Conservation (phyloP, 352 stramenopile genomes). For the Phytophthora sp. region DNA sequence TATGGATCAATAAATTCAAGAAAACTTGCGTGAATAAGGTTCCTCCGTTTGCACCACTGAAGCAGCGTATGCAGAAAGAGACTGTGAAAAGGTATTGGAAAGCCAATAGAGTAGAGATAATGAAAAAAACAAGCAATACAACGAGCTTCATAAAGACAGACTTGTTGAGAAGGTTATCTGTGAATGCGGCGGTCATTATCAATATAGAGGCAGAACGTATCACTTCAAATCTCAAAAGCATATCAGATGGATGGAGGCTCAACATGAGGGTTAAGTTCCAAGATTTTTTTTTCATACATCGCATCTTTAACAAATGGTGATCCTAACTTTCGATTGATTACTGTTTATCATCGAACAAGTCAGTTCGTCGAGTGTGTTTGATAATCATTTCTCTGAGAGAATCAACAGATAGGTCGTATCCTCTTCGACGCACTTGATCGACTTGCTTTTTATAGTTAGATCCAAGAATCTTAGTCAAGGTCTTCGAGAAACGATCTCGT, state of each 20-base stretch:
- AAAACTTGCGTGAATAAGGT: conserved; percentile 5
- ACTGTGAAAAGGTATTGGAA: background rate
- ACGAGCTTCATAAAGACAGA: background rate
- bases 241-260: background rate
- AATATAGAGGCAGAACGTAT: background rate
- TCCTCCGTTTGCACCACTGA: background rate
- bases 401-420: too few relatives aligned
- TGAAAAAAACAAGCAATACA: conserved; percentile 4
- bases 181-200: conserved; percentile 1
- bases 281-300: background rate
- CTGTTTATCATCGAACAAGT: too few relatives aligned
- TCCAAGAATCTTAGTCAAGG: too few relatives aligned
- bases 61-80: background rate
- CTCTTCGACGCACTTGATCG: too few relatives aligned
- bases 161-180: background rate
- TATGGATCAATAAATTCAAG: conserved; percentile 8
- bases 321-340: background rate
- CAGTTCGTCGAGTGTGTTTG: too few relatives aligned
- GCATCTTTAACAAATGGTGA: conserved; percentile 1
- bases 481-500: too few relatives aligned
- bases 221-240: conserved; percentile 11
- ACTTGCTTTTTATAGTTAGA: too few relatives aligned
- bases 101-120: background rate
- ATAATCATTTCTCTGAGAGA: too few relatives aligned
- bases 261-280: background rate